Evolutionary conservation across 352 stramenopile species (phyloP), one percentile per base, ranked within the genome.

Genomic region (Pythium aphanidermatum): DNA sequence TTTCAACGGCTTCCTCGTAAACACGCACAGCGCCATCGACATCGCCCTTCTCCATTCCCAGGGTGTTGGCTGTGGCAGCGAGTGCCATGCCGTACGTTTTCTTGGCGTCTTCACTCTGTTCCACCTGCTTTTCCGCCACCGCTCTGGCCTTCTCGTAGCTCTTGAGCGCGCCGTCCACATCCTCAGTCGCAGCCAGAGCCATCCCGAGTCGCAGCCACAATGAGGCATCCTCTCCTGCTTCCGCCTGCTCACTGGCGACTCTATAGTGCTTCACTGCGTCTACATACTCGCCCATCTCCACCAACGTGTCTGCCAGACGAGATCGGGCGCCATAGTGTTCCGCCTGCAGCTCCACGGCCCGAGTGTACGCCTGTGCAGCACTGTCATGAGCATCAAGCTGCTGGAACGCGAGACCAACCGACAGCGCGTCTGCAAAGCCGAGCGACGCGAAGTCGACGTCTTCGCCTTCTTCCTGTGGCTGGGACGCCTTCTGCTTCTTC

Each of bases 341-440:
- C 5, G 75, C 68, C n/a, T 60, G 39, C 7, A 64, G 63, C 14
- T 57, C 42, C 12, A 74, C 56, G 0, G 75, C 75, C 33, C 49
- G 52, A 21, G 66, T 43, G 39, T 80, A 83, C 0, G 73, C 58
- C 28, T 54, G 55, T 25, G 71, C 25, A 3, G 75, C 75, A 9
- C 62, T 71, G 8, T 85, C 73, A 23, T 71, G 58, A 0, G 66
- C 68, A 34, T 64, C 58, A 10, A 88, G 49, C 50, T 88, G 70
- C 46, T 85, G 60, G 31, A 88, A 86, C 21, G 75, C 73, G 26
- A 81, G 51, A 11, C 75, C 75, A n/a, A 73, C 70, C 8, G 68
- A 63, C 20, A 87, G 62, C 7, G 74, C 72, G 46, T 87, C 72
- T 19, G 72, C 61, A 29, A 85, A 84, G 45, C 51, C 43, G 26